Conservation (phyloP, 2,329 filamentous ascomycete species). For the Akanthomyces muscarius region DNA sequence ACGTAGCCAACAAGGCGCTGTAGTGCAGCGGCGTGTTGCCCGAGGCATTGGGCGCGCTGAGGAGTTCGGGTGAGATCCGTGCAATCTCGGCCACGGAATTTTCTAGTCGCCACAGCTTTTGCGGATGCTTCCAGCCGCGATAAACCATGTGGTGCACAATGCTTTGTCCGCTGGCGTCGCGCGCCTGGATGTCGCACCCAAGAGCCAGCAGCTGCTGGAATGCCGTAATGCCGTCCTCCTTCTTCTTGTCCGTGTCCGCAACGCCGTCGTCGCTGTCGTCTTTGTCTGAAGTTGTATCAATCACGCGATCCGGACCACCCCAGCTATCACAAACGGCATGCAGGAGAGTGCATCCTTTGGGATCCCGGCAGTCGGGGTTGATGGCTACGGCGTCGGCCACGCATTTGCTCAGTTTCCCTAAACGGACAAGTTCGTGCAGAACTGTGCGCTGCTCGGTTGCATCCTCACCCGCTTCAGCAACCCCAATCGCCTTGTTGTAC, state of each 20-base stretch:
- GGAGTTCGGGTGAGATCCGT: background rate
- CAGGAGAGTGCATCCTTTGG: constrained; percentile 2
- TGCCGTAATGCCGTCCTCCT: background rate
- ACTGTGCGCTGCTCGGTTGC: background rate
- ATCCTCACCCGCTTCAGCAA: background rate
- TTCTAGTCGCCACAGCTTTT: background rate
- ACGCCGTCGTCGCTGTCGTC: background rate
- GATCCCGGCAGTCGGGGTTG: background rate
- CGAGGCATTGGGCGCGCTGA: background rate
- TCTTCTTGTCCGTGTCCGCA: background rate
- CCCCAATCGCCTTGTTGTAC: background rate
- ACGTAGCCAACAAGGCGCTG: background rate
- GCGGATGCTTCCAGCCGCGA: background rate
- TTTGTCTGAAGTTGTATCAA: background rate
- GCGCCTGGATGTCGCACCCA: constrained; percentile 1
- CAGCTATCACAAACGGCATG: constrained; percentile 4
- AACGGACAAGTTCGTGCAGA: constrained; percentile 9
- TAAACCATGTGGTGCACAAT: constrained; percentile 10
- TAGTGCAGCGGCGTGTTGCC: constrained; percentile 12
- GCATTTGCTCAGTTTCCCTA: background rate
- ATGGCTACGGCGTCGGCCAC: background rate
- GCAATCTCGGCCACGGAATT: background rate
- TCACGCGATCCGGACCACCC: background rate
- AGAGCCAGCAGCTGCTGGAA: constrained; percentile 3
- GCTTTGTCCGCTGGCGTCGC: constrained; percentile 4